Conservation (phyloP, 2,329 filamentous ascomycete species). For the Xylaria sp. region DNA sequence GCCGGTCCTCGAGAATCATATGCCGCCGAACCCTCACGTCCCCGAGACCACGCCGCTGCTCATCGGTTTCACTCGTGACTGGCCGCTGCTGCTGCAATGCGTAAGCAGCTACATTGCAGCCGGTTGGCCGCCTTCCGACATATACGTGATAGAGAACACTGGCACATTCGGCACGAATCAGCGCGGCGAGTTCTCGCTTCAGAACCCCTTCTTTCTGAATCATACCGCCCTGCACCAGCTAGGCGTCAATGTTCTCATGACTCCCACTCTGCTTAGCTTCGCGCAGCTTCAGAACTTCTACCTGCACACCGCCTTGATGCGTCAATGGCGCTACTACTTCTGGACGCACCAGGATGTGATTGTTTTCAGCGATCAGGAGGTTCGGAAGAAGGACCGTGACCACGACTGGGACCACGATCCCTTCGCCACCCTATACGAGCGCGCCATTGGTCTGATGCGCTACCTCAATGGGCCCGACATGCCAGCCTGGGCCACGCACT, state of each 20-base stretch:
- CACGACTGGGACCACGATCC: slow-evolving; percentile 34
- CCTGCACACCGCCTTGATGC: slow-evolving; percentile 37
- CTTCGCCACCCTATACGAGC: slow-evolving; percentile 34
- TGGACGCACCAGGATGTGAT: slow-evolving; percentile 47
- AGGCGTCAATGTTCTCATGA: slow-evolving; percentile 46
- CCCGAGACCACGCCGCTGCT: slow-evolving; percentile 37
- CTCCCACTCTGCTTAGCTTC: slow-evolving; percentile 44
- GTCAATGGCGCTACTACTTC: slow-evolving; percentile 42
- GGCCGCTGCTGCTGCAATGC: slow-evolving; percentile 47
- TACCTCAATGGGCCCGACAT: slow-evolving; percentile 33
- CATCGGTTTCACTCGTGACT: slow-evolving; percentile 51
- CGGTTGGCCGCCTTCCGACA: slow-evolving; percentile 50
- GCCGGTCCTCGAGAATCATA: slow-evolving; percentile 31
- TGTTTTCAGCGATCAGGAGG: slow-evolving; percentile 38
- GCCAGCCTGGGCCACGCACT: slow-evolving; percentile 42
- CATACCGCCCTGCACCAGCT: slow-evolving; percentile 42
- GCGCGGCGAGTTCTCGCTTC: slow-evolving; percentile 38
- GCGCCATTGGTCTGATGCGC: slow-evolving; percentile 30
- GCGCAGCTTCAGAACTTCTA: slow-evolving; percentile 48
- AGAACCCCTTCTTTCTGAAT: slow-evolving; percentile 52
- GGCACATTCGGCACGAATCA: slow-evolving; percentile 47
- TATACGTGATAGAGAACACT: slow-evolving; percentile 52
- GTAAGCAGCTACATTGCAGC: slow-evolving; percentile 49
- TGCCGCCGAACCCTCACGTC: slow-evolving; percentile 33
- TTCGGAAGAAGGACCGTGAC: slow-evolving; percentile 33